Evolutionary conservation across 2,329 filamentous ascomycete species (phyloP).

Genomic region (Tolypocladium pustulatum): DNA sequence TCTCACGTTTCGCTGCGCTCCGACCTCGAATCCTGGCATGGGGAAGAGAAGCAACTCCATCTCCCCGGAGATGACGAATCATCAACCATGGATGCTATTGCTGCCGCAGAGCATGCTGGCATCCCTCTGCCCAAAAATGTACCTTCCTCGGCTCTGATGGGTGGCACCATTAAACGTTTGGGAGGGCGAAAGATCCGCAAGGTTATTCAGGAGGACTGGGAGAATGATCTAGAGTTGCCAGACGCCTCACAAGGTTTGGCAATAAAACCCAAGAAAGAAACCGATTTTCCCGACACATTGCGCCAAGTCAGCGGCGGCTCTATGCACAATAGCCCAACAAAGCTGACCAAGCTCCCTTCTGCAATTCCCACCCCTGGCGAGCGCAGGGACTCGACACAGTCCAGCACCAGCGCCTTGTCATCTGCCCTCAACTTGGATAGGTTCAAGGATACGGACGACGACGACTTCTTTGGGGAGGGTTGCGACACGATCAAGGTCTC

Average conservation of each 20-base stretch:
- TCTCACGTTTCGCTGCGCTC: constrained; percentile 75
- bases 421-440: constrained; percentile 48
- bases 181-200: constrained; percentile 64
- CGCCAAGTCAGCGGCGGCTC: constrained; percentile 54
- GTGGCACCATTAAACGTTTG: constrained; percentile 85
- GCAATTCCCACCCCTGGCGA: constrained; percentile 13
- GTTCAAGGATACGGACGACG: constrained; percentile 53
- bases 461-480: constrained; percentile 54
- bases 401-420: constrained; percentile 24
- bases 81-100: constrained; percentile 75
- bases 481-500: constrained; percentile 58
- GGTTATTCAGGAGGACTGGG: constrained; percentile 71
- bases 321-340: constrained; percentile 40
- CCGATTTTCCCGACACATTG: constrained; percentile 56
- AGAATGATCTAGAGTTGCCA: constrained; percentile 65
- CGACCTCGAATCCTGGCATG: constrained; percentile 64
- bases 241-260: constrained; percentile 47
- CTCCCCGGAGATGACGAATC: constrained; percentile 76
- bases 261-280: constrained; percentile 52
- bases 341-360: constrained; percentile 19
- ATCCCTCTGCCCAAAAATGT: constrained; percentile 85
- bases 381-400: constrained; percentile 18
- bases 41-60: constrained; percentile 79
- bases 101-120: constrained; percentile 76
- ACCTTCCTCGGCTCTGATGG: constrained; percentile 78